Evolutionary conservation across 1,284 basidiomycete genomes (phyloP), one percentile per base, ranked within the genome.

Genomic region (Cutaneotrichosporon mucoides): DNA sequence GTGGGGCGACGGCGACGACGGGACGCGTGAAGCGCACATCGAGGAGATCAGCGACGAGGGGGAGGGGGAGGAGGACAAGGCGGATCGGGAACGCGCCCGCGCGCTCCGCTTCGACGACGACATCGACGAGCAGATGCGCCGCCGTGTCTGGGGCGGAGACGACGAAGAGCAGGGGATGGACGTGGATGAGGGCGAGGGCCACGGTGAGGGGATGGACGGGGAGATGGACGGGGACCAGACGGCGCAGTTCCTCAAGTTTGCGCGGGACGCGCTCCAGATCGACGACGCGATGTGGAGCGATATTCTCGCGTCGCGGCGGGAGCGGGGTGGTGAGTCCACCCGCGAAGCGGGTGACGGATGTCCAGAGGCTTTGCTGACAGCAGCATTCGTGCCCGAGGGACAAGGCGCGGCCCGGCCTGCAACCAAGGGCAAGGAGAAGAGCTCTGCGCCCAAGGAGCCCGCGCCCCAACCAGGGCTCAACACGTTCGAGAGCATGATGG

Each of bases 401-500:
- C 36, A 36, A 12, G 38, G 9, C 5, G 24, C 24, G 2, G 24
- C 24, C 24, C 24, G 24, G 24, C 24, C 24, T 3, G 24, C 38
- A 5, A 40, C 34, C 7, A 33, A 34, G 36, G 46, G 41, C 47
- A 36, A 51, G 6, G 57, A 49, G 0, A 24, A 16, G 13, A 24
- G 24, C 24, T 24, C 24, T 24, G 24, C 24, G 24, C 24, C 24
- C 2, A 24, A 24, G 24, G 24, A 24, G 3, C 24, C 38, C 38
- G 12, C 8, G 37, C 66, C 68, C 9, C 79, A 92, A 71, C 82
- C 85, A 4, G 84, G 86, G 53, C 81, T 97, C n/a, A 84, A 92
- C 72, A 90, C 90, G 0, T 97, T 97, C 66, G 94, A 98, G 70
- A 84, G 87, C 6, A 88, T 97, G 43, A 97, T 97, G 94, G 84